Base-by-base conservation (phyloP, 768 basidiomycete genomes). In the Podaxis mareebaensis region DNA sequence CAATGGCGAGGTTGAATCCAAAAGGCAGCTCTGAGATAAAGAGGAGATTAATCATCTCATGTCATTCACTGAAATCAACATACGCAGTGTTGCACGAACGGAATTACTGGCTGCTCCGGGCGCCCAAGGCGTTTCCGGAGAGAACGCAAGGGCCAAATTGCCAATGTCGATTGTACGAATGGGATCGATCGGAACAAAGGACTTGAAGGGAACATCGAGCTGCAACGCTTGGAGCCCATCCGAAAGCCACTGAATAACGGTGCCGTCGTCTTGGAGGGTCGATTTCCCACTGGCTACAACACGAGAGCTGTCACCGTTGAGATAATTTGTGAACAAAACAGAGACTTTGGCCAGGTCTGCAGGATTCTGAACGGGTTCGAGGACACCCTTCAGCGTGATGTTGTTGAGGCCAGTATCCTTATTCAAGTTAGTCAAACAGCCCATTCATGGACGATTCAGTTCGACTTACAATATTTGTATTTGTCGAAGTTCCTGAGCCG, bases 91-190 rank as follows among this genome's bases (percentile, higher is more conserved):
- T 10, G 89, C 90, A 26, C 81, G 76, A 17, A 91, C 82, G n/a
- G 82, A 79, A 63, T 83, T 78, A 67, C 86, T 88, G 61, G 81
- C 76, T 4, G 83, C 76, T n/a, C 72, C 71, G 1, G 90, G 90
- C 17, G 77, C 73, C 85, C 87, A 91, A 28, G 88, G 81, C 2
- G 75, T 74, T 8, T 77, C 71, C 58, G 79, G 73, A 8, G 82
- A 80, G 73, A 91, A 92, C 0, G 70, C 71, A 17, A 92, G 81
- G 10, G 76, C 81, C 59, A 92, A 70, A 64, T 80, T 77, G 7
- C 84, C 87, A 42, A 92, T 90, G 12, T 76, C 73, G 66, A 92
- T 90, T n/a, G 78, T 75, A 55, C 77, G 79, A 68, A 91, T 91
- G 15, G 89, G 87, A 67, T 84, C 77, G 61, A 91, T 88, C 3